A percentile compares a stretch with the other conserved stretches of the same genome.
These are phyloP conservation scores for Zygotorulaspora sp. DNA, from an alignment of 805 yeast species.

Conservation along the genomic window DNA sequence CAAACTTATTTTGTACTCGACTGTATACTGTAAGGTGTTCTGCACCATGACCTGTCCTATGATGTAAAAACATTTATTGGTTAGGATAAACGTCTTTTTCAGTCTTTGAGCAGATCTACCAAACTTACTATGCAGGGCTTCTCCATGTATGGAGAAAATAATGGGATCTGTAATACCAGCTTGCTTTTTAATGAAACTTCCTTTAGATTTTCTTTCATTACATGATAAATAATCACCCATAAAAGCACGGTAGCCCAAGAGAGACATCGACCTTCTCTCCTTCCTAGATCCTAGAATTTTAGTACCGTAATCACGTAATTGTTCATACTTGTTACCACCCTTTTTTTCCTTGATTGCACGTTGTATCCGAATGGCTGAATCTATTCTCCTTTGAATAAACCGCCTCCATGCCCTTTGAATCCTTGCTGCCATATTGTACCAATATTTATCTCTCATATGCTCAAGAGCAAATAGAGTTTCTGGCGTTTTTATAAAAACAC, in stretches of 20 bases:
- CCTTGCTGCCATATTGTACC: conserved; percentile 97
- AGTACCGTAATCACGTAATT: conserved; percentile 81
- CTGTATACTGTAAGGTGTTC: conserved; percentile 50
- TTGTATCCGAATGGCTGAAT: conserved; percentile 79
- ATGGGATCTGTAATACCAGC: conserved; percentile 66
- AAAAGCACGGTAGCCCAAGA: conserved; percentile 81
- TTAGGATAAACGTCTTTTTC: conserved; percentile 67
- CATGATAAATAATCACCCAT: conserved; percentile 94
- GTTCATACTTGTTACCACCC: conserved; percentile 78
- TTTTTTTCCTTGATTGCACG: conserved; percentile 74
- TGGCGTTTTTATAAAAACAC: conserved; percentile 93
- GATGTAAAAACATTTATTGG: conserved; percentile 57
- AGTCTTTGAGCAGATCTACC: conserved; percentile 86
- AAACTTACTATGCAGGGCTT: conserved; percentile 75
- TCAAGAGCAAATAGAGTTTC: conserved; percentile 94
- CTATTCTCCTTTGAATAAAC: conserved; percentile 72
- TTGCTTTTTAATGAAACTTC: conserved; percentile 66
- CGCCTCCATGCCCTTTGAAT: conserved; percentile 97
- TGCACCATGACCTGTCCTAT: conserved; percentile 70
- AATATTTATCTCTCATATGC: conserved; percentile 92
- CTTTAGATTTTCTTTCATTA: conserved; percentile 69
- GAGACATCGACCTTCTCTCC: conserved; percentile 83
- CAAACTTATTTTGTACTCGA: conserved; percentile 62
- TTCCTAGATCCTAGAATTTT: conserved; percentile 66
- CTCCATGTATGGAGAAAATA: conserved; percentile 78